These are phyloP conservation scores for Pyrenochaeta sp. DNA, from an alignment of 2,329 filamentous ascomycete genomes.

Conservation along the genomic window DNA sequence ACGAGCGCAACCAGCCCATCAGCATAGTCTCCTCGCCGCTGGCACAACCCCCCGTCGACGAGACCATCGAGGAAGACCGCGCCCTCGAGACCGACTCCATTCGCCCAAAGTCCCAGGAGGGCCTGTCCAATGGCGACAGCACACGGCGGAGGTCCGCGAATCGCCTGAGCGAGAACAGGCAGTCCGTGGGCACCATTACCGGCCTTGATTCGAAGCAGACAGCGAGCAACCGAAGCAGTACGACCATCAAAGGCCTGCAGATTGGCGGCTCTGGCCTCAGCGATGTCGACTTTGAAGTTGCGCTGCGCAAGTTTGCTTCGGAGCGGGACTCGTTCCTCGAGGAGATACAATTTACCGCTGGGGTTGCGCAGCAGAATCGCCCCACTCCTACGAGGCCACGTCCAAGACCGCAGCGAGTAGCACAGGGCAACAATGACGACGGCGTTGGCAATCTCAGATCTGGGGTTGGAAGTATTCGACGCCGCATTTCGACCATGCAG, in stretches of 20 bases:
- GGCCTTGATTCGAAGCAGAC: slow-evolving; percentile 54
- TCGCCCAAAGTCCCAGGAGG: slow-evolving; percentile 54
- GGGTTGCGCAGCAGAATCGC: slow-evolving; percentile 62
- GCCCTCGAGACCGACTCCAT: slow-evolving; percentile 61
- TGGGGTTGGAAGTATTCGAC: slow-evolving; percentile 83
- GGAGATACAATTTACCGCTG: slow-evolving; percentile 87
- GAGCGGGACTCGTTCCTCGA: slow-evolving; percentile 93
- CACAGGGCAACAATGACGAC: slow-evolving; percentile 60
- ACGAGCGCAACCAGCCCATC: slow-evolving; percentile 49
- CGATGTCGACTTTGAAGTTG: slow-evolving; percentile 93
- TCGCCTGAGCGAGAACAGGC: slow-evolving; percentile 56
- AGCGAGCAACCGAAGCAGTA: slow-evolving; percentile 70
- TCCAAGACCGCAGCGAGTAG: slow-evolving; percentile 80
- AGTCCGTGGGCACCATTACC: slow-evolving; percentile 61
- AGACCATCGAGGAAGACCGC: slow-evolving; percentile 68
- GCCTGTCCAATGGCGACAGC: slow-evolving; percentile 50
- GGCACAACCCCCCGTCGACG: slow-evolving; percentile 51
- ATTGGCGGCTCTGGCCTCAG: slow-evolving; percentile 55
- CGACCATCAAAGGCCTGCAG: slow-evolving; percentile 63
- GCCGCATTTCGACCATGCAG: slow-evolving; percentile 91
- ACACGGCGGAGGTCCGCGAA: slow-evolving; percentile 43
- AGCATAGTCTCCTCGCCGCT: slow-evolving; percentile 39
- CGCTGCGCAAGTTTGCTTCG: slow-evolving; percentile 91
- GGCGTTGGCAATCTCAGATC: slow-evolving; percentile 60
- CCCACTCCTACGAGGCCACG: slow-evolving; percentile 70